phyloP scores from a whole-genome alignment of 371 early-diverging fungal species.

The Mucor racemosus region DNA sequence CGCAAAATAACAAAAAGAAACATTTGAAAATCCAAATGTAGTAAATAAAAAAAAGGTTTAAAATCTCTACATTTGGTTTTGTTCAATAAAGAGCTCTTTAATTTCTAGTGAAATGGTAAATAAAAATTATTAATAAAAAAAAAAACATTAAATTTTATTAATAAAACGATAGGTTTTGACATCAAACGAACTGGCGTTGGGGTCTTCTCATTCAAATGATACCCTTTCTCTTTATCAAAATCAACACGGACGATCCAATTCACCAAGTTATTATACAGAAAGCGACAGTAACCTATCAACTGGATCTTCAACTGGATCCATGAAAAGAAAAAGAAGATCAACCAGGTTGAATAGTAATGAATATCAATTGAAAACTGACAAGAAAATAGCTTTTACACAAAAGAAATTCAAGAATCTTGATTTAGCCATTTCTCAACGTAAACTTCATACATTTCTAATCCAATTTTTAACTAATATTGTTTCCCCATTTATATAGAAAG shows the following conservation, averaged over 20 bases:
- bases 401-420: conserved; percentile 27
- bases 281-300: conserved; percentile 27
- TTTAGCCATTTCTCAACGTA: conserved; percentile 15
- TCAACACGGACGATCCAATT: conserved; percentile 2
- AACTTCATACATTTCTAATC: background rate
- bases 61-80: background rate
- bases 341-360: background rate
- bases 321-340: conserved; percentile 25
- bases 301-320: conserved; percentile 28
- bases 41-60: background rate
- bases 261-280: conserved; percentile 22
- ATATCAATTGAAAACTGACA: conserved; percentile 15
- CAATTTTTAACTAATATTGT: background rate
- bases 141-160: background rate
- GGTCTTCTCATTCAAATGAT: conserved; percentile 26
- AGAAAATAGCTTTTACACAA: conserved; percentile 18
- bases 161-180: background rate
- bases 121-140: background rate
- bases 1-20: background rate
- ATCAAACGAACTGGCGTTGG: conserved; percentile 12
- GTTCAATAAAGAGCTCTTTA: conserved; percentile 4
- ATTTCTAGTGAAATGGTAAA: background rate
- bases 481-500: background rate
- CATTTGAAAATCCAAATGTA: background rate
- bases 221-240: conserved; percentile 10